phyloP scores from a whole-genome alignment of 2,329 filamentous ascomycete genomes.

The Orbilia oligospora region DNA sequence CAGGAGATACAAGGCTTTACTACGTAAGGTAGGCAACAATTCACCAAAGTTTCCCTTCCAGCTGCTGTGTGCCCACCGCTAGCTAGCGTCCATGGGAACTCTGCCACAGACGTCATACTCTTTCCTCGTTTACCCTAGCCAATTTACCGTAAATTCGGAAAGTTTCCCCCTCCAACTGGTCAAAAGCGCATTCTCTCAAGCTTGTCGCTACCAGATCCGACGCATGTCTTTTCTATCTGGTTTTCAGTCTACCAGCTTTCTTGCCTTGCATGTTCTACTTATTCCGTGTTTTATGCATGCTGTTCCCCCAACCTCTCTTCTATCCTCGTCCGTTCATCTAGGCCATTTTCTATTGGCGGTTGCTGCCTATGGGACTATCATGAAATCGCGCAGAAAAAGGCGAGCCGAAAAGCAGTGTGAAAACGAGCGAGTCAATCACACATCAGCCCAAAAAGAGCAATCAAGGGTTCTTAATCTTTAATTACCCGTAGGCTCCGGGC shows the following conservation, averaged over 20 bases:
- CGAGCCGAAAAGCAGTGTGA: conserved; percentile 35
- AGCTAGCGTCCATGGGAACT: conserved; percentile 57
- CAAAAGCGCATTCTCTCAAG: conserved; percentile 55
- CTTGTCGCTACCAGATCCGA: conserved; percentile 34
- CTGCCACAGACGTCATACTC: conserved; percentile 59
- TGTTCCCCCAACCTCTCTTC: conserved; percentile 16
- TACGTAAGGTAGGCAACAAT: conserved; percentile 59
- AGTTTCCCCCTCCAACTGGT: conserved; percentile 40
- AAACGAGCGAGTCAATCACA: conserved; percentile 39
- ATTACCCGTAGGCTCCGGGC: conserved; percentile 55
- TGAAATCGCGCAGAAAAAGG: conserved; percentile 52
- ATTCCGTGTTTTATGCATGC: conserved; percentile 43
- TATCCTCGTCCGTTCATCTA: conserved; percentile 28
- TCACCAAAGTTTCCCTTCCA: conserved; percentile 23
- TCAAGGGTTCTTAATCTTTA: conserved; percentile 47
- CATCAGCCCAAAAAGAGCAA: conserved; percentile 16
- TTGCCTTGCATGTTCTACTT: conserved; percentile 23
- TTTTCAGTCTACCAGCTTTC: conserved; percentile 5
- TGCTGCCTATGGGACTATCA: conserved; percentile 43
- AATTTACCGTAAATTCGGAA: conserved; percentile 57
- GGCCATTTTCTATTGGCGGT: conserved; percentile 10
- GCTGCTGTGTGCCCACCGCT: conserved; percentile 38
- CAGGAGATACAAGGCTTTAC: conserved; percentile 25
- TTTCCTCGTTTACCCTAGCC: conserved; percentile 49
- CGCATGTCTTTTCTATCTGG: conserved; percentile 14